Evolutionary conservation across 805 yeast genomes (phyloP).

Genomic region (Yamadazyma paraphyllophila): DNA sequence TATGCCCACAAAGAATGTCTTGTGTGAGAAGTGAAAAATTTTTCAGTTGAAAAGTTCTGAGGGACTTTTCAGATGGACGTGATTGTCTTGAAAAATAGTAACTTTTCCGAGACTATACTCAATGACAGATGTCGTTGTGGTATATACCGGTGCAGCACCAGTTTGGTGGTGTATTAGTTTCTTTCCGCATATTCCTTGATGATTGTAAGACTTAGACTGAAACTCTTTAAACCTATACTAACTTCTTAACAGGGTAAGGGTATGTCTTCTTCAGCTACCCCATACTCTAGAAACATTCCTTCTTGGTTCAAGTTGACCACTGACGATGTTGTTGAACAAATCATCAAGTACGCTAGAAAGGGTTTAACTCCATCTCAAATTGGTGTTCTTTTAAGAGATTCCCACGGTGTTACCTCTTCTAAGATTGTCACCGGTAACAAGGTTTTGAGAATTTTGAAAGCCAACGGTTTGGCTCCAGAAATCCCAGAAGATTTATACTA

Average conservation of each 20-base stretch:
- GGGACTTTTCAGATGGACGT: neutral
- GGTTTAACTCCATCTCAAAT: slow-evolving; percentile 99
- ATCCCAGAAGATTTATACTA: slow-evolving; percentile 99
- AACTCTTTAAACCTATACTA: slow-evolving; percentile 9
- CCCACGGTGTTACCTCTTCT: slow-evolving; percentile 99
- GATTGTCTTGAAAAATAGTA: neutral
- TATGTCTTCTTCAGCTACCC: slow-evolving; percentile 97
- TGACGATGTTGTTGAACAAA: slow-evolving; percentile 95
- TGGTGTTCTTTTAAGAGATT: slow-evolving; percentile 99
- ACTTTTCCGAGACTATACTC: neutral
- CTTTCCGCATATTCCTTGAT: no score
- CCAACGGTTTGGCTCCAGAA: slow-evolving; percentile 99
- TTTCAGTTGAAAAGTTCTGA: neutral
- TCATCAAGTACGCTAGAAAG: slow-evolving; percentile 99
- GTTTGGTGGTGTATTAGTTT: no score
- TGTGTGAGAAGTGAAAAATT: slow-evolving; percentile 1
- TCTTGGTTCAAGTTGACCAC: slow-evolving; percentile 98
- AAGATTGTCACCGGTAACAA: slow-evolving; percentile 98
- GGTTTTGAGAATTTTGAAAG: slow-evolving; percentile 97
- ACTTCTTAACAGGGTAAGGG: slow-evolving; percentile 81
- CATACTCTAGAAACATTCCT: slow-evolving; percentile 98
- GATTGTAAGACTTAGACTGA: neutral
- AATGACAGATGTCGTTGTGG: no score
- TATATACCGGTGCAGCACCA: no score
- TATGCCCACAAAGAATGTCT: neutral